Base-by-base conservation (phyloP, 108 stramenopile species). In the Thalassiosira profunda region DNA sequence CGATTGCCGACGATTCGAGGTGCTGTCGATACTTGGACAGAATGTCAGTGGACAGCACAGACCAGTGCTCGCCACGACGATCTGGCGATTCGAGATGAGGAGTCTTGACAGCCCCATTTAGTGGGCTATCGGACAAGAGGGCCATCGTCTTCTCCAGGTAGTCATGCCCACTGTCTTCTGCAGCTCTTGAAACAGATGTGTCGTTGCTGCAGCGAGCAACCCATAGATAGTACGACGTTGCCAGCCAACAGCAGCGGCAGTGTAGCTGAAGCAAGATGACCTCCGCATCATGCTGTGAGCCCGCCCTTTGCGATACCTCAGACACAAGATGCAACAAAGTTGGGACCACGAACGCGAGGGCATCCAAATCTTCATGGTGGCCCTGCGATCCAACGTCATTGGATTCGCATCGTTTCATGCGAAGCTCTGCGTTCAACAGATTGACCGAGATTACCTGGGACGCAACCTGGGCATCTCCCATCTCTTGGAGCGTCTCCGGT, bases 1-100 rank as follows among this genome's bases (percentile, higher is more conserved):
- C 81, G 26, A 95, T 78, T 9, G 86, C 80, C n/a, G 91, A 86
- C 7, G 91, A 87, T 62, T 85, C 75, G 29, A 91, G 74, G 4
- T 88, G 76, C 29, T 91, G 72, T 2, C 79, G 59, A 59, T 76
- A 90, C 21, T 66, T 67, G n/a, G 74, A 55, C 14, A 95, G 70
- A 20, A 63, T 40, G 5, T 55, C 30, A 54, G 44, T 40, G 18
- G 90, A 89, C 42, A 95, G 70, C 36, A 82, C 57, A 52, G 67
- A 67, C 93, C 93, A 92, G 46, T 89, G 73, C 28, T 46, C 36
- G 38, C 86, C 93, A 17, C 56, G 69, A 6, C 90, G 80, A 61
- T 74, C 55, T 10, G 86, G 76, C 4, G 87, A 88, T 31, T 51
- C 74, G 15, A 94, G 72, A 52, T 94, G 90, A 20, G 87, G 89